Conservation (phyloP, 768 basidiomycete species). For the Phlebiopsis gigantea region DNA sequence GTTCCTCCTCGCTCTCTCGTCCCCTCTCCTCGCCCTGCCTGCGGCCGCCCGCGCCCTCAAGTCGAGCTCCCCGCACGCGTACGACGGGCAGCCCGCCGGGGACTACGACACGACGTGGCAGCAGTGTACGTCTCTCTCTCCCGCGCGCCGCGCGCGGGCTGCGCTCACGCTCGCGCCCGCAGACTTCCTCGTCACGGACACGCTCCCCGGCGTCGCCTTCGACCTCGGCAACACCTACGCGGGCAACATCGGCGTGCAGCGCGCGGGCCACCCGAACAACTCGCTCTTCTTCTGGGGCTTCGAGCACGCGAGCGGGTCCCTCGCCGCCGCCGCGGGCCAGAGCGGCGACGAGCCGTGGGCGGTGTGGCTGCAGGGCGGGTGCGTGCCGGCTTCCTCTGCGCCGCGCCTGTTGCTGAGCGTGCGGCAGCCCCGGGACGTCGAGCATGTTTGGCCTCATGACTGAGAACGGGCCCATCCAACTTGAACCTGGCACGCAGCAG, state of each 20-base stretch:
- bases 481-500: constrained; percentile 47
- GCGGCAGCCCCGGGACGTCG: constrained; percentile 57
- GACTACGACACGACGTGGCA: constrained; percentile 30
- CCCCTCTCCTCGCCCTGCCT: neutral
- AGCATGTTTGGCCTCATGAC: constrained; percentile 61
- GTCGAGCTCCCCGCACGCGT: constrained; percentile 32
- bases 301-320: constrained; percentile 31
- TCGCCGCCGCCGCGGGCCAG: constrained; percentile 24
- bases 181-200: constrained; percentile 32
- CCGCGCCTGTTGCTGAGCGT: constrained; percentile 26
- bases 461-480: constrained; percentile 68
- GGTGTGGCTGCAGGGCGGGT: constrained; percentile 36
- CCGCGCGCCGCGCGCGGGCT: neutral
- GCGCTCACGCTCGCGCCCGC: neutral
- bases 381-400: constrained; percentile 2
- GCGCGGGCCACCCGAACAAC: constrained; percentile 30
- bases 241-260: constrained; percentile 30
- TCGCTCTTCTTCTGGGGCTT: constrained; percentile 38
- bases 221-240: constrained; percentile 30
- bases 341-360: constrained; percentile 28
- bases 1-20: too few species aligned
- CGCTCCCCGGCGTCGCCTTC: constrained; percentile 31
- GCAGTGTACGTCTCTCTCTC: constrained; percentile 18
- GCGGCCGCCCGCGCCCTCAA: neutral
- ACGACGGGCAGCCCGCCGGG: constrained; percentile 36